Evolutionary conservation across 169 alveolate genomes (phyloP), one percentile per base, ranked within the genome.

Genomic region (Babesia divergens): DNA sequence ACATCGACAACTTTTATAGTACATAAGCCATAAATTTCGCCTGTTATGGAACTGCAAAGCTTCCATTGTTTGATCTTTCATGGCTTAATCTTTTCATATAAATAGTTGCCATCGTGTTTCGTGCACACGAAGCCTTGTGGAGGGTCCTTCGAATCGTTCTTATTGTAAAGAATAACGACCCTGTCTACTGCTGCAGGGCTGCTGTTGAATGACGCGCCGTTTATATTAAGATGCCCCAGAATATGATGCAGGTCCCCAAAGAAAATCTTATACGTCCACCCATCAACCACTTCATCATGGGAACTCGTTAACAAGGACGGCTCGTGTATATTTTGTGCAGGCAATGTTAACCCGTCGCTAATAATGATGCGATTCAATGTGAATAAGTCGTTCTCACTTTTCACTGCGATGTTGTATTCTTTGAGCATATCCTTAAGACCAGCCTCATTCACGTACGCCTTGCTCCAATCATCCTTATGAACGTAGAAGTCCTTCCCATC

Each of bases 161-260:
- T 29, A 5, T 24, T 11, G 43, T 6, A 6, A 18, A 9, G 42
- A 16, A 58, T 24, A 13, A 58, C 1, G 18, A 62, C 46, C n/a
- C 72, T 43, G 13, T 62, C 72, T 11, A 50, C 22, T 13, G 72
- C 72, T 26, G 22, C 3, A 8, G 42, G 18, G 54, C 42, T 42
- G 4, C 3, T 3, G 55, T 13, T 52, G 55, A 44, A 0, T 3
- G 42, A 1, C 18, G 11, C 59, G 18, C 13, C 72, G 1, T 35
- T 34, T 49, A 43, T 6, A 16, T 6, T 60, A 42, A 35, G n/a
- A 16, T 20, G 16, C 2, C 58, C 71, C 35, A 62, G 2, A 3
- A 62, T 29, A 29, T 62, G 34, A 37, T 49, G 3, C 59, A 7
- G 11, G 34, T 62, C 72, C n/a, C 51, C 72, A 62, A 28, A 22